Evolutionary conservation across 345 rosid genomes (phyloP).

Genomic region (Eutrema yunnanense): DNA sequence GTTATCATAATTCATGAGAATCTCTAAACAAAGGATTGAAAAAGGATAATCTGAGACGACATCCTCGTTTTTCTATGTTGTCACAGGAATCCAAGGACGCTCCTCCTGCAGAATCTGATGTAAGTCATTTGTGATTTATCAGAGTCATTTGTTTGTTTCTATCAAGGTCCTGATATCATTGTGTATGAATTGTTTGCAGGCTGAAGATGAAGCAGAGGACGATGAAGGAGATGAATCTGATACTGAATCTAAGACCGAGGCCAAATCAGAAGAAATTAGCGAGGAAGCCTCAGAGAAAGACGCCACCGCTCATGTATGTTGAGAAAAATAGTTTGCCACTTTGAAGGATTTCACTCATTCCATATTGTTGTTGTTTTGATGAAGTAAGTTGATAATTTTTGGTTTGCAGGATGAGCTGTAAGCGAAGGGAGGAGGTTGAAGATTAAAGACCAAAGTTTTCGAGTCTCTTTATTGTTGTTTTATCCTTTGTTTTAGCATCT

Average conservation of each 20-base stretch:
- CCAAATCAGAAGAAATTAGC: constrained; percentile 25
- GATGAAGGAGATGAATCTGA: constrained; percentile 46
- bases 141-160: background rate
- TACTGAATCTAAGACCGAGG: constrained; percentile 41
- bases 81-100: constrained; percentile 65
- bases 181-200: constrained; percentile 26
- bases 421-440: background rate
- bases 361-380: background rate
- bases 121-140: constrained; percentile 31
- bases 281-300: constrained; percentile 20
- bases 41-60: constrained; percentile 36
- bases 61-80: constrained; percentile 35
- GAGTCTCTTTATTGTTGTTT: background rate
- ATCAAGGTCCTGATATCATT: background rate
- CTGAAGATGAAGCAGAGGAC: constrained; percentile 32
- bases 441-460: constrained; percentile 13
- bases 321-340: background rate
- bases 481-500: background rate
- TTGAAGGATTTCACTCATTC: background rate
- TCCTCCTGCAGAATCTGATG: constrained; percentile 66
- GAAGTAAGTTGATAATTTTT: background rate
- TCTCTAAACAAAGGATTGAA: constrained; percentile 44
- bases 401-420: constrained; percentile 62
- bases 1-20: background rate
- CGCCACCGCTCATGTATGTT: constrained; percentile 46